Percentiles rank a stretch among this genome's conserved stretches.
Conservation (phyloP, 2,329 filamentous ascomycete genomes). For the Thielaviopsis musarum region DNA sequence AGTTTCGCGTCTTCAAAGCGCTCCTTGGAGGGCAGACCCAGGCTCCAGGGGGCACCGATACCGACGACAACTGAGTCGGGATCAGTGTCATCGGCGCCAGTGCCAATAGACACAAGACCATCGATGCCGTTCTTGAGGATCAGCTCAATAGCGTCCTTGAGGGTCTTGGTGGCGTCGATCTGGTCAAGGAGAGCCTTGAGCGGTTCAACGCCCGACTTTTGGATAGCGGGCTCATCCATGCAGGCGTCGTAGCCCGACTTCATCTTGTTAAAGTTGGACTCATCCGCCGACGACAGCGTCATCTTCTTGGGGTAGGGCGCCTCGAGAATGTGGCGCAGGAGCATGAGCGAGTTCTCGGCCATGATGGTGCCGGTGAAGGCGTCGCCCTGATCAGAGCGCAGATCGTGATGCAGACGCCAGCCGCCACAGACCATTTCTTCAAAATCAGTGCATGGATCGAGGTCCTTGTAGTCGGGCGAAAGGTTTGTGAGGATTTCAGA, state of each 20-base stretch:
- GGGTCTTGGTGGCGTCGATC: constrained; percentile 21
- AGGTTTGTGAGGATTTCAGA: constrained; percentile 18
- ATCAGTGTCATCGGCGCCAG: constrained; percentile 27
- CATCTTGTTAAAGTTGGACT: constrained; percentile 49
- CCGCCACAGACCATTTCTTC: constrained; percentile 51
- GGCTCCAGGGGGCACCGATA: constrained; percentile 27
- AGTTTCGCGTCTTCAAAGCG: constrained; percentile 40
- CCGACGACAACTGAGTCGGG: constrained; percentile 22
- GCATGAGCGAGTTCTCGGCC: constrained; percentile 39
- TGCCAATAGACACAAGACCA: constrained; percentile 21
- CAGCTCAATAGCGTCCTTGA: constrained; percentile 27
- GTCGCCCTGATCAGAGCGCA: constrained; percentile 45
- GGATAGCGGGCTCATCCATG: constrained; percentile 42
- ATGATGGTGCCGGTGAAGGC: constrained; percentile 44
- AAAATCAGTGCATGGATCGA: constrained; percentile 55
- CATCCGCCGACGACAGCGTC: constrained; percentile 25
- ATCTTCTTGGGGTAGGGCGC: constrained; percentile 30
- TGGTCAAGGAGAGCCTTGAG: constrained; percentile 37
- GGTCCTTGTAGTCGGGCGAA: constrained; percentile 32
- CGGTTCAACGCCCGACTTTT: constrained; percentile 36
- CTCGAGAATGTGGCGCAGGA: constrained; percentile 47
- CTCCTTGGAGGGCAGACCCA: constrained; percentile 45
- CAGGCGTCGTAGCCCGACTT: constrained; percentile 49
- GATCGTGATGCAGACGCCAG: constrained; percentile 46
- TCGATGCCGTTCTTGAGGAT: constrained; percentile 29